Percentiles rank a stretch among this genome's conserved stretches.
Conservation (phyloP, 2,329 filamentous ascomycete genomes). For the Diaporthe amygdali region DNA sequence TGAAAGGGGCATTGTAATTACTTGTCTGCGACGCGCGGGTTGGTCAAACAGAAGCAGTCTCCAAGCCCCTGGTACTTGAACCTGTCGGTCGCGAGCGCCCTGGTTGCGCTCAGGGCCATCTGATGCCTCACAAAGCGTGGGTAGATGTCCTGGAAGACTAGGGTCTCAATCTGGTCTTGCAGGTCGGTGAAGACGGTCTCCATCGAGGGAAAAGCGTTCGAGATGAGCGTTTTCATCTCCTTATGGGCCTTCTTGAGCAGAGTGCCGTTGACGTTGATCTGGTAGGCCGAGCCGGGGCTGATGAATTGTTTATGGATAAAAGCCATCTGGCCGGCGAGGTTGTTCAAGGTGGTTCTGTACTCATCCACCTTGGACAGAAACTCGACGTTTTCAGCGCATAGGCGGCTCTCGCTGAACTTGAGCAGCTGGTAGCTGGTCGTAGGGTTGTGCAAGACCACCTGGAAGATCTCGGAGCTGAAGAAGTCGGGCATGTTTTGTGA, state of each 20-base stretch:
- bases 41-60: conserved; percentile 62
- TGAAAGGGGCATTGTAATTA: not conserved
- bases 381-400: conserved; percentile 49
- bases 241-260: conserved; percentile 35
- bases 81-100: conserved; percentile 33
- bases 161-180: conserved; percentile 44
- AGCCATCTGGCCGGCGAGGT: conserved; percentile 44
- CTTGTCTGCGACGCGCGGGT: conserved; percentile 40
- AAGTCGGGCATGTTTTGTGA: conserved; percentile 41
- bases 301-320: conserved; percentile 38
- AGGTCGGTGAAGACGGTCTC: conserved; percentile 46
- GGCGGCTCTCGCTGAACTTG: conserved; percentile 44
- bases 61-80: conserved; percentile 58
- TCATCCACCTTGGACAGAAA: conserved; percentile 54
- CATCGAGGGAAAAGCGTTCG: conserved; percentile 40
- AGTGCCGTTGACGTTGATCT: conserved; percentile 35
- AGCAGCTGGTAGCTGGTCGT: conserved; percentile 48
- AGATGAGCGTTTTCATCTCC: conserved; percentile 34
- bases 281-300: conserved; percentile 22
- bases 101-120: conserved; percentile 46
- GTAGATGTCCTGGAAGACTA: conserved; percentile 50
- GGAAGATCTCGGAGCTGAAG: conserved; percentile 46
- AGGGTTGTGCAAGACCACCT: conserved; percentile 46
- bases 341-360: conserved; percentile 47
- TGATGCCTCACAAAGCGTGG: conserved; percentile 56